These are phyloP conservation scores for Alnus glutinosa DNA, from an alignment of 306 rosid species.

Conservation along the genomic window DNA sequence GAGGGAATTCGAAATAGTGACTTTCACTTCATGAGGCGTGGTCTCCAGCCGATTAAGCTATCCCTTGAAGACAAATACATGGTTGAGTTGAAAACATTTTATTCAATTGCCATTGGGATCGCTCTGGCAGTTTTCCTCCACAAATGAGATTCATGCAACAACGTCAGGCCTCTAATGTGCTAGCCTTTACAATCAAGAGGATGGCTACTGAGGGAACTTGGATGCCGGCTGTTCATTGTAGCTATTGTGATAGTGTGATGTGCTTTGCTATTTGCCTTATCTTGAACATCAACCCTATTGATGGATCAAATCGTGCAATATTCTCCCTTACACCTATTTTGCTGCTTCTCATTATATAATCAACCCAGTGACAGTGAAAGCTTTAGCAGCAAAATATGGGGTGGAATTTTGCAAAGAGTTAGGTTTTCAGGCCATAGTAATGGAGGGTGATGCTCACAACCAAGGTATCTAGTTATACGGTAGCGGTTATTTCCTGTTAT, in stretches of 20 bases:
- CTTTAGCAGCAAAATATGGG: too few species aligned
- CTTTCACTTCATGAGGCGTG: too few species aligned
- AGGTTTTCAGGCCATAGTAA: too few species aligned
- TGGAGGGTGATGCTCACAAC: too few species aligned
- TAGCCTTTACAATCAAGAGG: slow-evolving; percentile 80
- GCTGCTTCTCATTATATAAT: slow-evolving; percentile 62
- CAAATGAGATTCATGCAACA: slow-evolving; percentile 89
- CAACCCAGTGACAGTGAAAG: too few species aligned
- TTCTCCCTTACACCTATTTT: slow-evolving; percentile 93
- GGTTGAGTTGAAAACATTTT: slow-evolving; percentile 80
- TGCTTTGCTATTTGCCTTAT: slow-evolving; percentile 94
- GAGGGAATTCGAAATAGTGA: too few species aligned
- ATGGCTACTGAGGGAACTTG: slow-evolving; percentile 94
- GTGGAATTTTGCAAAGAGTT: too few species aligned
- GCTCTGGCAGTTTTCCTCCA: slow-evolving; percentile 68
- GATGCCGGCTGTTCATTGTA: slow-evolving; percentile 98
- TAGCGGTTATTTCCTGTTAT: too few species aligned
- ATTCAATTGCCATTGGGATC: slow-evolving; percentile 85
- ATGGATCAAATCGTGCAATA: slow-evolving; percentile 94
- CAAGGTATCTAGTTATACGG: too few species aligned
- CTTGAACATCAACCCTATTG: slow-evolving; percentile 75
- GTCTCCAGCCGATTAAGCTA: too few species aligned
- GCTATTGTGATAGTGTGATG: slow-evolving; percentile 61
- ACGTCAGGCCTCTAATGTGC: slow-evolving; percentile 65
- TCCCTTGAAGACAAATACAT: too few species aligned